These are phyloP conservation scores for Brettanomyces anomalus DNA, from an alignment of 805 yeast species.

Conservation along the genomic window DNA sequence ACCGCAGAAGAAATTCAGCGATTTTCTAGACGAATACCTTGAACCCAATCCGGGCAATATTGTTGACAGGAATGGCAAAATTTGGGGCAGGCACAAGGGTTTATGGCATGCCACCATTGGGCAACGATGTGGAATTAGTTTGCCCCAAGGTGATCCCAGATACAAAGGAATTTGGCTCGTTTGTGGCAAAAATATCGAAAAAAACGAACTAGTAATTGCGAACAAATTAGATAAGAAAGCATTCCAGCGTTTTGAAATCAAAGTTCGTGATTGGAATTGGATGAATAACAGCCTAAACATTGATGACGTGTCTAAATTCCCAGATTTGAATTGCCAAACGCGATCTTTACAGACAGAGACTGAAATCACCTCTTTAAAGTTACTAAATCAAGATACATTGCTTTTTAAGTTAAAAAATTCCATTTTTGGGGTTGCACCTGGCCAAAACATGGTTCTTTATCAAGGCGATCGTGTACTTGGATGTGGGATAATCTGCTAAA, in stretches of 20 bases:
- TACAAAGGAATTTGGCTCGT: conserved; percentile 83
- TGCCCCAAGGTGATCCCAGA: conserved; percentile 83
- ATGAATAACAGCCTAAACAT: conserved; percentile 18
- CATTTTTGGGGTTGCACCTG: conserved; percentile 78
- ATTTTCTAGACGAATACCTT: conserved; percentile 68
- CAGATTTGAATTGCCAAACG: conserved; percentile 45
- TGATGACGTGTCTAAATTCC: conserved; percentile 4
- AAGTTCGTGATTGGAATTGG: conserved; percentile 44
- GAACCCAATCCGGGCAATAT: conserved; percentile 70
- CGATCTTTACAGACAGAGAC: conserved; percentile 65
- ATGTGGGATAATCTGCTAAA: conserved; percentile 33
- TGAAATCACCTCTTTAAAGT: conserved; percentile 10
- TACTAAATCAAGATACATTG: conserved; percentile 11
- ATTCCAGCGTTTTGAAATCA: conserved; percentile 38
- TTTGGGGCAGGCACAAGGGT: conserved; percentile 80
- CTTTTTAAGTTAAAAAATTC: conserved; percentile 32
- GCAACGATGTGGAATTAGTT: conserved; percentile 65
- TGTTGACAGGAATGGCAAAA: conserved; percentile 61
- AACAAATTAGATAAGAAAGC: conserved; percentile 53
- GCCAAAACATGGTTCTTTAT: conserved; percentile 77
- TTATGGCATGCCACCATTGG: conserved; percentile 96
- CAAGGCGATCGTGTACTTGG: conserved; percentile 62
- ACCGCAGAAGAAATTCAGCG: conserved; percentile 46
- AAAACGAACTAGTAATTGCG: conserved; percentile 74
- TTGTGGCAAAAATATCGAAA: conserved; percentile 51